Evolutionary conservation across 2,329 filamentous ascomycete genomes (phyloP).

Genomic region (Endoconidiophora polonica): DNA sequence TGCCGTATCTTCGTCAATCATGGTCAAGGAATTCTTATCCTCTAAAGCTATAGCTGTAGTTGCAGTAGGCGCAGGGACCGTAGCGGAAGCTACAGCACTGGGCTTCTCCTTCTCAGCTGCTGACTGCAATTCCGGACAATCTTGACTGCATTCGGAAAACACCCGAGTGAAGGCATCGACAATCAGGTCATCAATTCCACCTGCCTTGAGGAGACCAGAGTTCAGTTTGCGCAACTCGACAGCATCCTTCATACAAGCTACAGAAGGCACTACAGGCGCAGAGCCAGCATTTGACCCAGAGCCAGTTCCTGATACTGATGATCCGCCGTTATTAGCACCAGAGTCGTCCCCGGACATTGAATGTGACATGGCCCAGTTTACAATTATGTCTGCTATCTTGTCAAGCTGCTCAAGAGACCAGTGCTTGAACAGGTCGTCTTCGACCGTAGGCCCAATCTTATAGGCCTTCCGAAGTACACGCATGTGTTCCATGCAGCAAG

Average conservation of each 20-base stretch:
- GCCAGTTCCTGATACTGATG: not conserved
- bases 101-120: conserved; percentile 20
- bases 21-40: conserved; percentile 12
- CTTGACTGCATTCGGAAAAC: conserved; percentile 7
- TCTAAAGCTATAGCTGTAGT: not conserved
- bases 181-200: conserved; percentile 81
- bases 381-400: conserved; percentile 35
- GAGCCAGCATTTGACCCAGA: not conserved
- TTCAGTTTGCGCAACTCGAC: conserved; percentile 58
- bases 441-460: conserved; percentile 25
- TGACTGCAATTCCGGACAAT: conserved; percentile 3
- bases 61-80: not conserved
- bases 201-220: conserved; percentile 68
- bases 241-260: conserved; percentile 39
- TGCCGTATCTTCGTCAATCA: conserved; percentile 1
- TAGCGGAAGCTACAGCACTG: not conserved
- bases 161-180: conserved; percentile 61
- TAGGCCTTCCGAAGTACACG: conserved; percentile 34
- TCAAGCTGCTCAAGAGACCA: conserved; percentile 40
- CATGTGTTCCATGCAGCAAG: conserved; percentile 36
- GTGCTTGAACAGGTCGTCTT: conserved; percentile 39
- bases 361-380: conserved; percentile 32
- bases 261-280: conserved; percentile 19
- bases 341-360: conserved; percentile 16
- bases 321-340: not conserved